Conservation (phyloP, 2,329 filamentous ascomycete species). For the Fusarium tuaranense region DNA sequence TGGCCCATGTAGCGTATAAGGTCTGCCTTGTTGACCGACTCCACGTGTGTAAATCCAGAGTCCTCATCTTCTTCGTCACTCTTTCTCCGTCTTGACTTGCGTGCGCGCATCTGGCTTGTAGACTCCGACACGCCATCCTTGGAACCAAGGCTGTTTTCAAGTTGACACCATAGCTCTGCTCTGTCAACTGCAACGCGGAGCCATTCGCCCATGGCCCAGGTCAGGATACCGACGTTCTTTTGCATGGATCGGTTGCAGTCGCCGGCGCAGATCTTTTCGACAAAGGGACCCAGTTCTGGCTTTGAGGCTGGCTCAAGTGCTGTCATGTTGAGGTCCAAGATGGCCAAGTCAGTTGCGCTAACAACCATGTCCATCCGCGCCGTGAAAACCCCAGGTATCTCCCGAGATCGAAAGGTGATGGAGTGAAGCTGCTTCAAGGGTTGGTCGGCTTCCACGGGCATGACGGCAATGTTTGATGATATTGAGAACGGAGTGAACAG, state of each 20-base stretch:
- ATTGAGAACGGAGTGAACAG: slow-evolving; percentile 77
- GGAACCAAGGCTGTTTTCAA: slow-evolving; percentile 60
- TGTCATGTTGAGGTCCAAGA: slow-evolving; percentile 65
- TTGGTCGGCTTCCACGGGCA: slow-evolving; percentile 51
- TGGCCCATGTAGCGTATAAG: slow-evolving; percentile 67
- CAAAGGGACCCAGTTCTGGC: slow-evolving; percentile 67
- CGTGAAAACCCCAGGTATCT: slow-evolving; percentile 64
- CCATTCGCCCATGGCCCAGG: slow-evolving; percentile 78
- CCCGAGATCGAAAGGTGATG: slow-evolving; percentile 62
- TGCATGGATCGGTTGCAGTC: slow-evolving; percentile 58
- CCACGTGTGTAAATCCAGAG: slow-evolving; percentile 1
- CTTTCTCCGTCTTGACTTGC: slow-evolving; percentile 39
- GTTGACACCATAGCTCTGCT: slow-evolving; percentile 71
- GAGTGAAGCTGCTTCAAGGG: slow-evolving; percentile 65
- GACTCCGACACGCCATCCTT: slow-evolving; percentile 45
- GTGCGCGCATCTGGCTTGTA: slow-evolving; percentile 39
- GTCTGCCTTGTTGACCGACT: slow-evolving; percentile 50
- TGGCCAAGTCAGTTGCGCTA: slow-evolving; percentile 62
- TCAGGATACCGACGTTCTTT: slow-evolving; percentile 69
- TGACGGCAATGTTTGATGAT: slow-evolving; percentile 62
- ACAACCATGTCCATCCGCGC: slow-evolving; percentile 70
- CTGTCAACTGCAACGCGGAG: slow-evolving; percentile 69
- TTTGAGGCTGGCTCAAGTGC: slow-evolving; percentile 69
- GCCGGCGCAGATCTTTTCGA: slow-evolving; percentile 56
- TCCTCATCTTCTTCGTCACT: slow-evolving; percentile 39